A percentile compares a stretch with the other conserved stretches of the same genome.
Conservation (phyloP, 305 asterid genomes). For the Plantago coronopus region DNA sequence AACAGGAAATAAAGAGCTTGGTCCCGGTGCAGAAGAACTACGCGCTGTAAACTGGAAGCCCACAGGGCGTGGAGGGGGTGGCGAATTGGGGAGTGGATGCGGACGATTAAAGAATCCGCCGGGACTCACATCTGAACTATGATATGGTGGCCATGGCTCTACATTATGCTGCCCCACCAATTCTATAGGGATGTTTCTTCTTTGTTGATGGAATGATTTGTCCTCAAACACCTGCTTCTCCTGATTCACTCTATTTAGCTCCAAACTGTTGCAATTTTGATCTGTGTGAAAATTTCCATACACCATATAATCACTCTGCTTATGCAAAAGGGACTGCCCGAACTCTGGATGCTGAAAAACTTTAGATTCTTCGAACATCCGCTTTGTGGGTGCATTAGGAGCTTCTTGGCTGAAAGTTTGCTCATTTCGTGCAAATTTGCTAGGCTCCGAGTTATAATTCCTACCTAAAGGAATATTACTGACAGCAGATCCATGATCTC, state of each 20-base stretch:
- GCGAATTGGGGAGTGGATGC: slow-evolving; percentile 69
- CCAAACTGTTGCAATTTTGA: slow-evolving; percentile 25
- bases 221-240: slow-evolving; percentile 24
- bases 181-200: slow-evolving; percentile 26
- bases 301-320: slow-evolving; percentile 32
- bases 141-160: slow-evolving; percentile 32
- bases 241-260: slow-evolving; percentile 24
- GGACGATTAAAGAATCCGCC: slow-evolving; percentile 31
- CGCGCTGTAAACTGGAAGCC: slow-evolving; percentile 39
- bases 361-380: slow-evolving; percentile 26
- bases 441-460: slow-evolving; percentile 22
- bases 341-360: slow-evolving; percentile 13
- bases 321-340: slow-evolving; percentile 16
- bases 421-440: slow-evolving; percentile 28
- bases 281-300: slow-evolving; percentile 21
- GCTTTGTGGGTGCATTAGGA: slow-evolving; percentile 20
- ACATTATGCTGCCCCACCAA: slow-evolving; percentile 28
- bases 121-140: slow-evolving; percentile 23
- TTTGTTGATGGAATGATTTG: slow-evolving; percentile 27
- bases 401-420: slow-evolving; percentile 18
- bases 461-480: slow-evolving; percentile 25
- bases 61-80: slow-evolving; percentile 62
- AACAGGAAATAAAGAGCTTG: slow-evolving; percentile 40
- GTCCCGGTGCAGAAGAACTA: slow-evolving; percentile 32
- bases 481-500: slow-evolving; percentile 66